phyloP scores from a whole-genome alignment of 306 rosid genomes.

The Urtica urens region DNA sequence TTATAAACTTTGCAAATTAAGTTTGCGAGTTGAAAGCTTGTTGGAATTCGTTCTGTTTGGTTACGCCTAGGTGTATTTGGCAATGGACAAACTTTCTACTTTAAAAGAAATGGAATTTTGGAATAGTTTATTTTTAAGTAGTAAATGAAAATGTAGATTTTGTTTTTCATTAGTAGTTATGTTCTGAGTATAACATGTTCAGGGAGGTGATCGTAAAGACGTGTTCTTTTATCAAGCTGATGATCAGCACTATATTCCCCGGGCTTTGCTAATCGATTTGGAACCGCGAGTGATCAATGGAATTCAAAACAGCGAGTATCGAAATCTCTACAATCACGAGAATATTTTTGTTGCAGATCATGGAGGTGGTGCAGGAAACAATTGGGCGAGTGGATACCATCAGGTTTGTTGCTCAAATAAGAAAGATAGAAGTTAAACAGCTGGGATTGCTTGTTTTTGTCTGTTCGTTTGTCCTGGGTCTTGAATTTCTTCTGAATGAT shows the following conservation, averaged over 20 bases:
- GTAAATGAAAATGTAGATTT: too few species aligned
- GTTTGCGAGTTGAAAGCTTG: too few species aligned
- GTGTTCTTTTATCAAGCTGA: constrained; percentile 98
- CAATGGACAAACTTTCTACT: constrained; percentile 1
- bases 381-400: constrained; percentile 95
- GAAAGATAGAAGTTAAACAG: too few species aligned
- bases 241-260: constrained; percentile 95
- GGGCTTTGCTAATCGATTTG: constrained; percentile 80
- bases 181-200: constrained; percentile 12
- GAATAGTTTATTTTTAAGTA: background rate
- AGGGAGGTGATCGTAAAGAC: constrained; percentile 97
- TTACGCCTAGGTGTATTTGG: too few species aligned
- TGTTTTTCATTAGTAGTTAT: background rate
- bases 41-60: too few species aligned
- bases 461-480: background rate
- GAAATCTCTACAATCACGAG: constrained; percentile 95
- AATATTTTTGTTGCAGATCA: constrained; percentile 82
- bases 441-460: background rate
- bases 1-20: too few species aligned
- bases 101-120: background rate
- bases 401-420: constrained; percentile 67
- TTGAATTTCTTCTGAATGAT: background rate
- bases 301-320: constrained; percentile 83
- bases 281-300: constrained; percentile 97
- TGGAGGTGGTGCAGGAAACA: constrained; percentile 98